These are phyloP conservation scores for Malus fusca DNA, from an alignment of 306 rosid genomes.

Conservation along the genomic window DNA sequence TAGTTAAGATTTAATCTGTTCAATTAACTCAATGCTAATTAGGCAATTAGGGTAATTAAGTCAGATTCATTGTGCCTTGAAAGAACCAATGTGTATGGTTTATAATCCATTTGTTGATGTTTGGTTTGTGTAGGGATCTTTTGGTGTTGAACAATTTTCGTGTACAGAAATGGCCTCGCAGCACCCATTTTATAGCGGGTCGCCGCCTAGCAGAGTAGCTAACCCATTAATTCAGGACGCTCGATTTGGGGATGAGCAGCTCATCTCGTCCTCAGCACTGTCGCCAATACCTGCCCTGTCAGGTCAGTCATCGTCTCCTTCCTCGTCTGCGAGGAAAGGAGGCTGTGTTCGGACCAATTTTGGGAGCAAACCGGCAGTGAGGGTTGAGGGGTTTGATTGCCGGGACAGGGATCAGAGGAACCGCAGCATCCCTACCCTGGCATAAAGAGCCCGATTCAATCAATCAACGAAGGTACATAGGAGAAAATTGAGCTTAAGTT, in stretches of 20 bases:
- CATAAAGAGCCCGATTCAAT: constrained; percentile 29
- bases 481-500: constrained; percentile 4
- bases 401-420: constrained; percentile 77
- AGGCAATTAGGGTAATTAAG: background rate
- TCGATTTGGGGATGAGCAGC: constrained; percentile 73
- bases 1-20: no score
- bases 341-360: constrained; percentile 64
- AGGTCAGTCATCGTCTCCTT: constrained; percentile 42
- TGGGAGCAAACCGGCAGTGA: constrained; percentile 72
- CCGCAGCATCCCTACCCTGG: constrained; percentile 84
- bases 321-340: constrained; percentile 60
- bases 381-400: constrained; percentile 91
- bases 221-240: constrained; percentile 92
- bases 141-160: constrained; percentile 45
- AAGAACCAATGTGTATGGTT: background rate
- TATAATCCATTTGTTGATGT: background rate
- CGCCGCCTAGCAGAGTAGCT: constrained; percentile 97
- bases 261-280: constrained; percentile 29
- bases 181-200: constrained; percentile 91
- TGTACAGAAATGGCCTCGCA: constrained; percentile 50
- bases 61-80: background rate
- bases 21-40: background rate
- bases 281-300: constrained; percentile 30
- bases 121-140: constrained; percentile 42
- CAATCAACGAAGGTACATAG: constrained; percentile 20